Evolutionary conservation across 768 basidiomycete species (phyloP).

Genomic region (Gelatoporia subvermispora): DNA sequence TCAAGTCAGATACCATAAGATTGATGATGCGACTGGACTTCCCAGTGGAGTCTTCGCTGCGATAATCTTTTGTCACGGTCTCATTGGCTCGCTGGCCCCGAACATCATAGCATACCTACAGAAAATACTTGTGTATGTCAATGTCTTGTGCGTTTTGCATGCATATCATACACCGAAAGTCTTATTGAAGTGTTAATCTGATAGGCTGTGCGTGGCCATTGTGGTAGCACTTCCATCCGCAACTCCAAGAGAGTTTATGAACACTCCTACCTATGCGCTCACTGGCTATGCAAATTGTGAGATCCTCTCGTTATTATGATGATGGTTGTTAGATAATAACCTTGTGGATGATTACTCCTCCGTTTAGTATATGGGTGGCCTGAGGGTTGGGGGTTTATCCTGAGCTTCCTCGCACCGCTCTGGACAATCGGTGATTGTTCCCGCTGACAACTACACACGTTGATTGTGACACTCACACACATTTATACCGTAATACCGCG

Average conservation of each 20-base stretch:
- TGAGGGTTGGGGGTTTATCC: slow-evolving; percentile 43
- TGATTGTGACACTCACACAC: no score
- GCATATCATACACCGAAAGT: no score
- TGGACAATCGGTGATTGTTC: slow-evolving; percentile 30
- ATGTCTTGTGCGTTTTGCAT: slow-evolving; percentile 26
- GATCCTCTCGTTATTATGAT: slow-evolving; percentile 8
- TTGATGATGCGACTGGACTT: neutral
- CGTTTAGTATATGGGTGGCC: slow-evolving; percentile 43
- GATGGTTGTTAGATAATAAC: neutral
- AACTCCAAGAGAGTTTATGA: slow-evolving; percentile 54
- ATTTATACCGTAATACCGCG: no score
- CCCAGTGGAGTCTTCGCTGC: slow-evolving; percentile 29
- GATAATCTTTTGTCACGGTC: slow-evolving; percentile 26
- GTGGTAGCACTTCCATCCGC: slow-evolving; percentile 54
- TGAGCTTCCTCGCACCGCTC: slow-evolving; percentile 46
- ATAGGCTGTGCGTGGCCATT: slow-evolving; percentile 26
- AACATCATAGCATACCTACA: slow-evolving; percentile 30
- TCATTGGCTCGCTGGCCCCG: slow-evolving; percentile 30
- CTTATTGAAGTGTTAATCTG: neutral
- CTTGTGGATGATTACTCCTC: slow-evolving; percentile 30
- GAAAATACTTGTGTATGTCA: slow-evolving; percentile 30
- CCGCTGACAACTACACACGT: no score
- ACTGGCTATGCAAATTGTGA: slow-evolving; percentile 57
- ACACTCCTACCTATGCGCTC: slow-evolving; percentile 57
- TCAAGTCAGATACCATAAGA: neutral